Conservation (phyloP, 2,329 filamentous ascomycete species). For the Hymenoscyphus fructigenus region DNA sequence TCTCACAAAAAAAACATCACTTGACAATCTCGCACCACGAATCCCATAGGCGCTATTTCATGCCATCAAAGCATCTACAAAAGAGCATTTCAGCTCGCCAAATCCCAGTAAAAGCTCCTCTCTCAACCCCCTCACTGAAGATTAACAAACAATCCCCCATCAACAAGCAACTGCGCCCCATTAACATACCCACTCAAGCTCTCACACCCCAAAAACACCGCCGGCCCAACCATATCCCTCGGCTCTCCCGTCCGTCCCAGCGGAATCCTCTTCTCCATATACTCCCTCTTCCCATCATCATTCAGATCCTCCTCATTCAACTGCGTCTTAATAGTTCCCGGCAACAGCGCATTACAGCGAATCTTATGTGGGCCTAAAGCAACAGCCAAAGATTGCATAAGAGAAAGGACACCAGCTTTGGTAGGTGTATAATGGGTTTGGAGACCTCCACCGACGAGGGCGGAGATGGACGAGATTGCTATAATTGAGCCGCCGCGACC, state of each 20-base stretch:
- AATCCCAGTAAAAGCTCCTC: background rate
- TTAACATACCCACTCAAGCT: slow-evolving; percentile 79
- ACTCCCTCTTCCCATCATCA: slow-evolving; percentile 68
- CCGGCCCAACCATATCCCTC: slow-evolving; percentile 76
- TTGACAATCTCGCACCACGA: too few relatives aligned
- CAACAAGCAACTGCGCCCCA: slow-evolving; percentile 79
- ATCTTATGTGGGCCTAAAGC: slow-evolving; percentile 75
- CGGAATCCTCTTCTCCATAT: slow-evolving; percentile 81
- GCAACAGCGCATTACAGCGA: slow-evolving; percentile 79
- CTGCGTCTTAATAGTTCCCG: slow-evolving; percentile 81
- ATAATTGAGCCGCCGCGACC: slow-evolving; percentile 76
- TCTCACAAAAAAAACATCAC: too few relatives aligned
- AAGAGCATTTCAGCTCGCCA: background rate
- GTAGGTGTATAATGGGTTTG: slow-evolving; percentile 89
- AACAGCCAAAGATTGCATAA: slow-evolving; percentile 82
- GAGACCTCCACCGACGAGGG: slow-evolving; percentile 72
- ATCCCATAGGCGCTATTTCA: too few relatives aligned
- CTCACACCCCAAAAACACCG: slow-evolving; percentile 79
- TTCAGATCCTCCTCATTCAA: slow-evolving; percentile 79
- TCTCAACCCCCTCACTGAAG: slow-evolving; percentile 55
- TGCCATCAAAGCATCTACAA: too few relatives aligned
- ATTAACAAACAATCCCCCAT: slow-evolving; percentile 88
- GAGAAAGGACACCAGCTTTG: slow-evolving; percentile 75
- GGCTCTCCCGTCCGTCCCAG: slow-evolving; percentile 72
- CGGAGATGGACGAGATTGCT: slow-evolving; percentile 70